Percentiles rank a stretch among this genome's conserved stretches.
Conservation (phyloP, 2,329 filamentous ascomycete species). For the Scortechinia acanthostroma region DNA sequence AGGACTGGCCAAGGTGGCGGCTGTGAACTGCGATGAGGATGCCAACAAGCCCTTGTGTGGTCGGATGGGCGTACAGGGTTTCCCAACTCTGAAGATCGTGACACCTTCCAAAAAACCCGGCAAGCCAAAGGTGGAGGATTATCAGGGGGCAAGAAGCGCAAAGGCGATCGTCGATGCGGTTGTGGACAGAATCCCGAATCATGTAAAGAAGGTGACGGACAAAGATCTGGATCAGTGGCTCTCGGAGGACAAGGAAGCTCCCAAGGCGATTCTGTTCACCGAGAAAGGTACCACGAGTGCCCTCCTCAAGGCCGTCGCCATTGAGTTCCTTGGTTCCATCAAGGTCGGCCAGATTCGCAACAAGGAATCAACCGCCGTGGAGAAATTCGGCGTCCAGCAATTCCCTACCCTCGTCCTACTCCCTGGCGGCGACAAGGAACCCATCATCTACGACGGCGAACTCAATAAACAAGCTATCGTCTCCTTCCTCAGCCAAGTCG, state of each 20-base stretch:
- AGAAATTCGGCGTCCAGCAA: constrained; percentile 68
- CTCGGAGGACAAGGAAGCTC: constrained; percentile 49
- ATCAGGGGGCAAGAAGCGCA: constrained; percentile 76
- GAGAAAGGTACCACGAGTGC: constrained; percentile 85
- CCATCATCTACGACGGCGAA: constrained; percentile 72
- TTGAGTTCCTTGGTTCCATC: constrained; percentile 80
- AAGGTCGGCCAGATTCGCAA: constrained; percentile 74
- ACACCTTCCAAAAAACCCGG: constrained; percentile 66
- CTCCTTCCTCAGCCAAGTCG: constrained; percentile 74
- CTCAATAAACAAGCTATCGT: constrained; percentile 78
- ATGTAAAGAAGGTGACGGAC: constrained; percentile 75
- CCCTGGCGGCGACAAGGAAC: constrained; percentile 61
- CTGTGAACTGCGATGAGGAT: constrained; percentile 91
- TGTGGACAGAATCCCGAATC: constrained; percentile 81
- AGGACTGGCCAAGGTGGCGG: constrained; percentile 90
- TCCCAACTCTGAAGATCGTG: constrained; percentile 91
- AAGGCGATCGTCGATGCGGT: constrained; percentile 83
- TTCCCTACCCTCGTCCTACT: constrained; percentile 79
- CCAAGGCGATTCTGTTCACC: constrained; percentile 87
- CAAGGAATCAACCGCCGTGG: constrained; percentile 68
- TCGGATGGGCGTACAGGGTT: constrained; percentile 81
- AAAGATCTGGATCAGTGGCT: constrained; percentile 74
- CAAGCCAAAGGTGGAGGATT: constrained; percentile 80
- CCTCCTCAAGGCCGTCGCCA: constrained; percentile 74
- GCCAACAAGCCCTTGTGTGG: constrained; percentile 83